Percentiles rank a stretch among this genome's conserved stretches.
phyloP scores from a whole-genome alignment of 116 monocot genomes.

The Posidonia oceanica region DNA sequence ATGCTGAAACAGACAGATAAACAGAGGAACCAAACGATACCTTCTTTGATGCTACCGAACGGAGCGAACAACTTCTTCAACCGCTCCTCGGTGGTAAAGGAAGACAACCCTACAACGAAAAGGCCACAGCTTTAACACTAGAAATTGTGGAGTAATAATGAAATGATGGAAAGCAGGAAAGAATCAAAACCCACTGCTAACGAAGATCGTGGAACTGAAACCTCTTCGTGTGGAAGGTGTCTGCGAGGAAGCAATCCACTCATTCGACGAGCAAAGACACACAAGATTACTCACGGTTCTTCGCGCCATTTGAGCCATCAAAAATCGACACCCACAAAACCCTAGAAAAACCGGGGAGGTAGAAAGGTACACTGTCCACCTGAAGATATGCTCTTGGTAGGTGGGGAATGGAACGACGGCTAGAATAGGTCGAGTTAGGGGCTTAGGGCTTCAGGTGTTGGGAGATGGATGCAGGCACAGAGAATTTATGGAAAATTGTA shows the following conservation, averaged over 20 bases:
- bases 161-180: not conserved
- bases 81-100: slow-evolving; percentile 30
- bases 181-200: slow-evolving; percentile 19
- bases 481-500: no score
- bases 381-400: no score
- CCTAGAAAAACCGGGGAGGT: no score
- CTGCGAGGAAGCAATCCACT: not conserved
- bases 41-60: slow-evolving; percentile 27
- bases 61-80: slow-evolving; percentile 17
- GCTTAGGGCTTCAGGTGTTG: no score
- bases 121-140: not conserved
- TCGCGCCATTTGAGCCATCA: not conserved
- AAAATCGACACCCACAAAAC: no score
- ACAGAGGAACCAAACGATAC: slow-evolving; percentile 7
- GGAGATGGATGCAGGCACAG: no score
- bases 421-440: no score
- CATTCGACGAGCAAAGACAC: not conserved
- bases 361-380: not conserved
- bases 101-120: slow-evolving; percentile 25
- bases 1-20: not conserved
- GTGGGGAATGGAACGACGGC: no score
- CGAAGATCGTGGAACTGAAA: slow-evolving; percentile 19
- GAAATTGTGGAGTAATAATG: not conserved
- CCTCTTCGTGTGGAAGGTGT: not conserved
- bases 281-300: not conserved